phyloP scores from a whole-genome alignment of 257 asterid species.

The Solanum arcanum region DNA sequence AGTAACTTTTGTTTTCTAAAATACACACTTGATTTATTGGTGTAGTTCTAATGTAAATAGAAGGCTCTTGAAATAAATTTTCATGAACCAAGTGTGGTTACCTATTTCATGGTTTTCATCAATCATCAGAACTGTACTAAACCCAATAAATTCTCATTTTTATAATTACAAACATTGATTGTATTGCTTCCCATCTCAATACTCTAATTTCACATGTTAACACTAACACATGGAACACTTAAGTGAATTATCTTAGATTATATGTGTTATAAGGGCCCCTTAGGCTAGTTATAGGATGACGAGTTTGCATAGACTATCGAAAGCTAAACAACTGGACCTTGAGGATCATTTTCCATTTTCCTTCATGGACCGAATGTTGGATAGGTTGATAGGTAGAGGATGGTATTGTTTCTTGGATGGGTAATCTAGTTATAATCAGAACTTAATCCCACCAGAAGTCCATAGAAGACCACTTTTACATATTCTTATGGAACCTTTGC shows the following conservation, averaged over 20 bases:
- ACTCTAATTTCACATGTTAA: not conserved
- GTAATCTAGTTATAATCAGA: not conserved
- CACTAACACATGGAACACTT: not conserved
- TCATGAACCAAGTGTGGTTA: not conserved
- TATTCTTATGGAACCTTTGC: not conserved
- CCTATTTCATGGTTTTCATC: not conserved
- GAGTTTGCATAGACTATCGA: not conserved
- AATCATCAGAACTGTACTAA: too few species aligned
- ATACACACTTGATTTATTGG: not conserved
- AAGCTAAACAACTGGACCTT: not conserved
- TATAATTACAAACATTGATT: not conserved
- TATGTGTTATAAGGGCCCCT: not conserved
- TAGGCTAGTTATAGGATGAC: not conserved
- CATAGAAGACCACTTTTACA: not conserved
- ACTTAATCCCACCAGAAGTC: not conserved
- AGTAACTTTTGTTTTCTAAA: not conserved
- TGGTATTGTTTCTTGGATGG: not conserved
- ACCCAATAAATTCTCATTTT: too few species aligned
- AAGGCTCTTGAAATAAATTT: not conserved
- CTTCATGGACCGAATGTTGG: not conserved
- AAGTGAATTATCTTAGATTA: not conserved
- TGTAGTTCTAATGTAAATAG: not conserved
- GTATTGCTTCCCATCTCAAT: not conserved
- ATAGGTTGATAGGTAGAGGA: not conserved
- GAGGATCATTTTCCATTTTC: not conserved